phyloP scores from a whole-genome alignment of 805 yeast species.

The Groenewaldozyma salmanticensis region DNA sequence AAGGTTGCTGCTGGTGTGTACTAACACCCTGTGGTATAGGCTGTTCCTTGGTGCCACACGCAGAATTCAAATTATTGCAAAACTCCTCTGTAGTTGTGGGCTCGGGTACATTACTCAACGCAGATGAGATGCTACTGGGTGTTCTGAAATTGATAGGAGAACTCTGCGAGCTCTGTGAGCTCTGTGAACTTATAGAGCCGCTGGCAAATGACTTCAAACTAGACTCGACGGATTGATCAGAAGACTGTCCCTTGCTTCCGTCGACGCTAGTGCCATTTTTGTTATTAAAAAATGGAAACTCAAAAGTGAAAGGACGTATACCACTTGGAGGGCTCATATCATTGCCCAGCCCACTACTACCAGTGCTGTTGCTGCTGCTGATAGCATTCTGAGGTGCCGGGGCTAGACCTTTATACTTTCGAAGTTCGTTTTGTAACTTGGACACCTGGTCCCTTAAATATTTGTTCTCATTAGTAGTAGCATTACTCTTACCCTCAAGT shows the following conservation, averaged over 20 bases:
- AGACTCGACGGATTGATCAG: slow-evolving; percentile 1
- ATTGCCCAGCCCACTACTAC: neutral
- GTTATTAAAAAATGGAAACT: slow-evolving; percentile 42
- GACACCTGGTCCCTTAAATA: slow-evolving; percentile 68
- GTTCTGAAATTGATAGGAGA: neutral
- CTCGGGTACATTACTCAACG: neutral
- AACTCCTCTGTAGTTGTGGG: slow-evolving; percentile 29
- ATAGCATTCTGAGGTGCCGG: neutral
- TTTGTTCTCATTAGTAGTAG: slow-evolving; percentile 62
- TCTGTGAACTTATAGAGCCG: too few relatives aligned
- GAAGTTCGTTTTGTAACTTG: slow-evolving; percentile 60
- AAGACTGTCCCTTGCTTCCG: too few relatives aligned
- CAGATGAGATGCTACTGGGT: neutral
- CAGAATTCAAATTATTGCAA: slow-evolving; percentile 66
- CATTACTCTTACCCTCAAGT: slow-evolving; percentile 63
- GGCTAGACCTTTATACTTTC: slow-evolving; percentile 31
- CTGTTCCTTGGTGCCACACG: slow-evolving; percentile 66
- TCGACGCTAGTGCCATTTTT: too few relatives aligned
- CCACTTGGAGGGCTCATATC: slow-evolving; percentile 11
- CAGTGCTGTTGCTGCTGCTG: neutral
- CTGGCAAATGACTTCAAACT: neutral
- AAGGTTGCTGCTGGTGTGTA: neutral
- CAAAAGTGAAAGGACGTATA: slow-evolving; percentile 34
- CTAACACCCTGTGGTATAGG: slow-evolving; percentile 6
- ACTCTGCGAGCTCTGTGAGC: too few relatives aligned